Evolutionary conservation across 805 yeast species (phyloP).

Genomic region (Nakazawaea sp.): DNA sequence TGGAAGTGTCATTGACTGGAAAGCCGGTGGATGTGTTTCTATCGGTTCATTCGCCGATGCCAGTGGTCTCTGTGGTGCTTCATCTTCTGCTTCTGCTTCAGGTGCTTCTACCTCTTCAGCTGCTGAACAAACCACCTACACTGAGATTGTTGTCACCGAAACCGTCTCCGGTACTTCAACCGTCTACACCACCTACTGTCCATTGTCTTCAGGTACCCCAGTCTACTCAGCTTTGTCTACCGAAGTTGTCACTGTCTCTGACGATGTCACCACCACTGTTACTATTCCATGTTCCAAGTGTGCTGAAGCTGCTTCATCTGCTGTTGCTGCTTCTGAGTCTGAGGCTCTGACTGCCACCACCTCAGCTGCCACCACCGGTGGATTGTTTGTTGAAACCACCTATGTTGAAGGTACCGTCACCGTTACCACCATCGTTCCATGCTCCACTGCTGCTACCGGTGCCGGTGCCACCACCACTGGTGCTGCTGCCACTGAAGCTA

Average conservation of each 20-base stretch:
- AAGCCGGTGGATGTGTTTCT: constrained; percentile 10
- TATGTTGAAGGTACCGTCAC: constrained; percentile 9
- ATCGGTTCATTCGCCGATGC: constrained; percentile 10
- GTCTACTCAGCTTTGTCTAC: constrained; percentile 9
- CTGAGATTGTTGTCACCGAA: constrained; percentile 11
- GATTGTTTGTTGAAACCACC: constrained; percentile 9
- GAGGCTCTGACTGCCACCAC: constrained; percentile 9
- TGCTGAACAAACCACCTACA: constrained; percentile 13
- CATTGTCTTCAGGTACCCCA: constrained; percentile 11
- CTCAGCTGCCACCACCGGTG: constrained; percentile 8
- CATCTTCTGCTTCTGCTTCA: constrained; percentile 3
- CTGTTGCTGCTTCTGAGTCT: constrained; percentile 7
- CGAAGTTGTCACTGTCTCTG: constrained; percentile 6
- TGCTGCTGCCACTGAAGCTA: constrained; percentile 12
- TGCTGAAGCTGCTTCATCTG: constrained; percentile 10
- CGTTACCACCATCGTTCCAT: constrained; percentile 10
- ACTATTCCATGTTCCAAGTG: constrained; percentile 5
- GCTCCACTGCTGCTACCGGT: constrained; percentile 13
- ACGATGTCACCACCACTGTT: constrained; percentile 11
- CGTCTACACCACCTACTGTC: constrained; percentile 18
- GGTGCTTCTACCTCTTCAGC: constrained; percentile 9
- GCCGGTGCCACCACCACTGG: constrained; percentile 13
- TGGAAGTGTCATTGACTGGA: constrained; percentile 8
- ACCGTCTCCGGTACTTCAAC: constrained; percentile 13
- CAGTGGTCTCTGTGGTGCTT: constrained; percentile 2